phyloP scores from a whole-genome alignment of 768 basidiomycete species.

The Suillus discolor region DNA sequence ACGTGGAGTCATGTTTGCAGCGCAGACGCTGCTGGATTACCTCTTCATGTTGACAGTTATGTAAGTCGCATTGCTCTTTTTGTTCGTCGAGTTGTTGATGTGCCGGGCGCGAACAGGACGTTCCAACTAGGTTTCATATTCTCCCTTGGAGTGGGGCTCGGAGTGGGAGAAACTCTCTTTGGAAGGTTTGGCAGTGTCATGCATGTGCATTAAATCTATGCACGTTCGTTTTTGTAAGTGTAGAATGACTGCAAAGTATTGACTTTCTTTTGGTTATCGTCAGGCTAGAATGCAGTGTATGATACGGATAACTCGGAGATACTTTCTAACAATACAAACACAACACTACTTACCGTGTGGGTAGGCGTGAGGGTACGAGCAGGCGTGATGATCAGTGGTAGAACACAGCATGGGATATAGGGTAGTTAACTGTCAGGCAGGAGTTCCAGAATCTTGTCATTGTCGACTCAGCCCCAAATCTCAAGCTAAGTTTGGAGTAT shows the following conservation, averaged over 20 bases:
- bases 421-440: background rate
- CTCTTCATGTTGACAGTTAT: constrained; percentile 78
- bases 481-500: no score
- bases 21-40: constrained; percentile 56
- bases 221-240: background rate
- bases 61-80: constrained; percentile 40
- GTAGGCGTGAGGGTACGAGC: background rate
- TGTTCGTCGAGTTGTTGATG: constrained; percentile 5
- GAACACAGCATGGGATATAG: background rate
- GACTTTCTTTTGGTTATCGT: background rate
- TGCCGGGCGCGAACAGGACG: constrained; percentile 48
- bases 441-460: background rate
- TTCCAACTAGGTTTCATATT: constrained; percentile 64
- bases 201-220: constrained; percentile 13
- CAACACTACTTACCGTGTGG: background rate
- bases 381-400: background rate
- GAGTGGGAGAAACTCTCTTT: constrained; percentile 66
- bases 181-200: constrained; percentile 43
- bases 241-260: background rate
- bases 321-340: background rate
- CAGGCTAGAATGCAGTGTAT: background rate
- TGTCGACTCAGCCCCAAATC: no score
- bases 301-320: background rate
- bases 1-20: constrained; percentile 60
- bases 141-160: constrained; percentile 58